These are phyloP conservation scores for Penicillium sp. DNA, from an alignment of 2,329 filamentous ascomycete genomes.

Conservation along the genomic window DNA sequence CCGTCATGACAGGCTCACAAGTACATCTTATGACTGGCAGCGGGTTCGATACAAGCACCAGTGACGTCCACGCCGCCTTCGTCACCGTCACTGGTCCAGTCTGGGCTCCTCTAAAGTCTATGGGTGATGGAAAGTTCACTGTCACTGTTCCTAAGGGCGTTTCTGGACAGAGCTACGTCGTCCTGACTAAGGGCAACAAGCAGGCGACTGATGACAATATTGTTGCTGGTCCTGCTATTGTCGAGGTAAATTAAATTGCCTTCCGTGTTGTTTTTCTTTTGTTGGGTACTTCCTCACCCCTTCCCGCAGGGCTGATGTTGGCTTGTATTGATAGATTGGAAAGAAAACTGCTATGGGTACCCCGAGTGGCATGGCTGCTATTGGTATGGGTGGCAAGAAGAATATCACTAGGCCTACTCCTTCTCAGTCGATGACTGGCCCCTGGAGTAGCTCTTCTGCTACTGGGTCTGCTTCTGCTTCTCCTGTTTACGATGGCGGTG, in stretches of 20 bases:
- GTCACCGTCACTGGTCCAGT: constrained; percentile 25
- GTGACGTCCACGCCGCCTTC: constrained; percentile 19
- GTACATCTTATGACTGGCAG: constrained; percentile 26
- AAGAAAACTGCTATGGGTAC: constrained; percentile 6
- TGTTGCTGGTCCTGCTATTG: constrained; percentile 33
- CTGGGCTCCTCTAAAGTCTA: constrained; percentile 11
- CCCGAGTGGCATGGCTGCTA: constrained; percentile 1
- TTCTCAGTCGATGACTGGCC: neutral
- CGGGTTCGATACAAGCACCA: constrained; percentile 23
- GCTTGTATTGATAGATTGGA: constrained; percentile 9
- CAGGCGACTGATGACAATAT: constrained; percentile 29
- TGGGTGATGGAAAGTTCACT: constrained; percentile 16
- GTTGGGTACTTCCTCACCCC: neutral
- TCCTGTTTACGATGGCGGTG: neutral
- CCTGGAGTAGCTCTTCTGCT: constrained; percentile 1
- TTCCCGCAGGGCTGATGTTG: constrained; percentile 2
- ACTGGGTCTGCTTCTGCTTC: constrained; percentile 7
- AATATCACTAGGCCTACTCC: constrained; percentile 1
- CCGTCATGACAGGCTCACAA: constrained; percentile 17
- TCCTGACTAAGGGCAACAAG: constrained; percentile 26
- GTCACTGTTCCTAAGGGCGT: constrained; percentile 25
- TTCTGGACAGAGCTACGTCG: constrained; percentile 30
- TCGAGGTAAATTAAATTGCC: constrained; percentile 27
- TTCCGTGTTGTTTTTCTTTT: neutral
- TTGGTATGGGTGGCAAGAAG: constrained; percentile 3